Base-by-base conservation (phyloP, 2,329 filamentous ascomycete genomes). In the Diaporthe sp. region DNA sequence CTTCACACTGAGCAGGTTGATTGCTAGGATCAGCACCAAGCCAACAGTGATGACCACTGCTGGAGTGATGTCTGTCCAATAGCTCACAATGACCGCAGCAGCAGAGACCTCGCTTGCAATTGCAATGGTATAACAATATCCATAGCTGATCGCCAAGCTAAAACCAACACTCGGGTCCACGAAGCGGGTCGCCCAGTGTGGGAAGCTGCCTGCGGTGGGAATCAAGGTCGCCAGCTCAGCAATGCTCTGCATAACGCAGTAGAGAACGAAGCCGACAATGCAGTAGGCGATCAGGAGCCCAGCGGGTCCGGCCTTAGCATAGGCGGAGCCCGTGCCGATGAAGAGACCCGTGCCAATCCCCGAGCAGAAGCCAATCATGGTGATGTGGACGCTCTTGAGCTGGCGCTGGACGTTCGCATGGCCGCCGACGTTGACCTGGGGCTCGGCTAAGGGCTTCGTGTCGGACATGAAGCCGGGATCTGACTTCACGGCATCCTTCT, bases 271-370 rank as follows among this genome's bases (percentile, higher is more conserved):
- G 4, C 74, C 74, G 6, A 76, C 74, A 45, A 74, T 50, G n/a
- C 73, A 76, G 75, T 73, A 76, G 19, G 73, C 73, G 50, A 61
- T 73, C 57, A 57, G 73, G 76, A 42, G 72, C 57, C 47, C 77
- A 4, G 76, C 76, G 15, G 77, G 77, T 4, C 77, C 77, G 28
- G 73, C 77, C 38, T 77, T 75, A 33, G 74, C 68, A 28, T 78
- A 74, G 28, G 74, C 73, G 25, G 55, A 42, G 10, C 71, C 77
- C 6, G 77, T 76, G 3, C 77, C 77, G 28, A 78, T 58, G 67
- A 78, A 78, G 25, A 78, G 70, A 19, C 77, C 77, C 4, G 77
- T 78, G 5, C 76, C 76, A 40, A 77, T 77, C 5, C 76, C 76
- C 28, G 75, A 75, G 54, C 76, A 76, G 52, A 77, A 76, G 5